These are phyloP conservation scores for Penicillium psychrofluorescens DNA, from an alignment of 495 filamentous ascomycete species.

Conservation along the genomic window DNA sequence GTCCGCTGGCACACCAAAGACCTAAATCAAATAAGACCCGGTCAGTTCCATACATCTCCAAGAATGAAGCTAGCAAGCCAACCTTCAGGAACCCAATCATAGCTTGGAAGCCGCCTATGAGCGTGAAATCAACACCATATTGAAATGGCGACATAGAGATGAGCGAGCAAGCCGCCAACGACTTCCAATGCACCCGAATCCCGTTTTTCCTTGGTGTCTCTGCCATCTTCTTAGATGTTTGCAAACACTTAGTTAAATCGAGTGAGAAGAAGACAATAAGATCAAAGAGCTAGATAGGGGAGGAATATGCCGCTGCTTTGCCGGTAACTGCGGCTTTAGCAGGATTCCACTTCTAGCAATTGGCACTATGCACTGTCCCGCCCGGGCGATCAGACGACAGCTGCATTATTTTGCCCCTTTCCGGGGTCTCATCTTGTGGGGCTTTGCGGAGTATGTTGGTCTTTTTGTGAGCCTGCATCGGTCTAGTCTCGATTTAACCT, in stretches of 20 bases:
- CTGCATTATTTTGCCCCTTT: neutral
- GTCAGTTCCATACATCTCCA: neutral
- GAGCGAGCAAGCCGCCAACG: conserved; percentile 11
- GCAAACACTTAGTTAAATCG: neutral
- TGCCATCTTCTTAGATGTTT: conserved; percentile 1
- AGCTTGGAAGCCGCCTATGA: conserved; percentile 54
- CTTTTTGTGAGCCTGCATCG: neutral
- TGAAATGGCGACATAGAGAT: conserved; percentile 43
- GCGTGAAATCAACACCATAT: conserved; percentile 56
- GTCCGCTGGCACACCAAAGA: conserved; percentile 23
- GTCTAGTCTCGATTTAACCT: neutral
- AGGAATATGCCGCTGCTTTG: no score
- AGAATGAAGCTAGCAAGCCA: conserved; percentile 2
- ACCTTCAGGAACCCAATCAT: conserved; percentile 55
- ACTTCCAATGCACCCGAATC: conserved; percentile 14
- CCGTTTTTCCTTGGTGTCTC: conserved; percentile 6
- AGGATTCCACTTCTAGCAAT: no score
- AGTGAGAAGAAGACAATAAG: neutral
- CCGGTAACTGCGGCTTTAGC: no score
- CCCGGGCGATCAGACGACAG: neutral
- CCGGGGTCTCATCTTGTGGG: conserved; percentile 4
- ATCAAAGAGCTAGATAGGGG: no score
- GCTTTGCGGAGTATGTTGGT: conserved; percentile 7
- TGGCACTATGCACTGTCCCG: no score
- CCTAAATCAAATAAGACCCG: neutral